phyloP scores from a whole-genome alignment of 1,139 yeast genomes.

The Zygosaccharomyces pseudobailii region DNA sequence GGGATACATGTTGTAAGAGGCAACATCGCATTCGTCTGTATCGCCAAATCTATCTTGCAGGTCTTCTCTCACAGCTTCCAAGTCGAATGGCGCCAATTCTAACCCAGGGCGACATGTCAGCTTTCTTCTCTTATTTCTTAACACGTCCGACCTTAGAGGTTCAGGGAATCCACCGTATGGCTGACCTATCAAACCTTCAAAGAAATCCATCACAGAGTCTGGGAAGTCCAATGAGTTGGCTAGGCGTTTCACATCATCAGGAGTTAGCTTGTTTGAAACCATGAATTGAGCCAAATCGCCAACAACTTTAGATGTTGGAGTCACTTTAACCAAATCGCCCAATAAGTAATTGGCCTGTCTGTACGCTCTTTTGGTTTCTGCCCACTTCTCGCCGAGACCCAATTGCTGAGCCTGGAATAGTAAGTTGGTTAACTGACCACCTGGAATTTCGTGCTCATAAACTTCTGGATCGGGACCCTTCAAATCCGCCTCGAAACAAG shows the following conservation, averaged over 20 bases:
- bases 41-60: conserved; percentile 57
- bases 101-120: conserved; percentile 89
- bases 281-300: conserved; percentile 98
- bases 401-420: conserved; percentile 98
- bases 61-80: conserved; percentile 65
- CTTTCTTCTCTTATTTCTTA: conserved; percentile 86
- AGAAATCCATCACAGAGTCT: conserved; percentile 93
- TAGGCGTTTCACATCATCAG: conserved; percentile 80
- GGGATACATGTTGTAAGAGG: conserved; percentile 96
- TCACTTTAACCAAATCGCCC: conserved; percentile 96
- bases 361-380: conserved; percentile 89
- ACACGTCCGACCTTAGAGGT: conserved; percentile 86
- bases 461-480: conserved; percentile 99
- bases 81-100: conserved; percentile 75
- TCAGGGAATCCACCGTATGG: conserved; percentile 99
- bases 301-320: conserved; percentile 98
- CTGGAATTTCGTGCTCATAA: conserved; percentile 96
- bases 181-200: conserved; percentile 98
- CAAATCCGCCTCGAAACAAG: conserved; percentile 96
- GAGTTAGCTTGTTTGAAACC: conserved; percentile 87
- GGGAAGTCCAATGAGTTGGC: conserved; percentile 96
- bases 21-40: conserved; percentile 82
- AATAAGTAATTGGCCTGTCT: conserved; percentile 81
- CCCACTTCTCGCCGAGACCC: conserved; percentile 95
- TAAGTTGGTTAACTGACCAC: conserved; percentile 97